Conservation (phyloP, 2,329 filamentous ascomycete genomes). For the Rutstroemia sp. region DNA sequence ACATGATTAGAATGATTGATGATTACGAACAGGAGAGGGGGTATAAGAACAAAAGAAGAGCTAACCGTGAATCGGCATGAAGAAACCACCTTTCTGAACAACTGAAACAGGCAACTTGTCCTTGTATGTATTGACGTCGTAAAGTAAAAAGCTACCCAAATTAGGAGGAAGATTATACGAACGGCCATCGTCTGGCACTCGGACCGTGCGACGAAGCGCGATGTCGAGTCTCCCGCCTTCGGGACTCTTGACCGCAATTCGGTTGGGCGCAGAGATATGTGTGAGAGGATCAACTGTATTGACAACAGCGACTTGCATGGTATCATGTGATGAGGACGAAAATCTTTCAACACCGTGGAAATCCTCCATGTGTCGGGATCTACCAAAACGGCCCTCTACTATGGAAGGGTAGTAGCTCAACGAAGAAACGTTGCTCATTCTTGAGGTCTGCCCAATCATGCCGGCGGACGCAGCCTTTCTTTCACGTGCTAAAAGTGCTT, state of each 20-base stretch:
- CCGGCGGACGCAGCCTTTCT: too few relatives aligned
- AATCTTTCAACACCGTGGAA: too few relatives aligned
- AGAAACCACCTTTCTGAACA: conserved; percentile 35
- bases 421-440: neutral
- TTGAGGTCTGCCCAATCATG: too few relatives aligned
- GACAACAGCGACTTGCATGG: too few relatives aligned
- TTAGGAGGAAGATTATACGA: conserved; percentile 31
- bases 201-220: conserved; percentile 35
- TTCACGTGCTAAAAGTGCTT: too few relatives aligned
- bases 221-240: conserved; percentile 19
- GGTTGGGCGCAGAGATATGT: neutral
- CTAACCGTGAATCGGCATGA: conserved; percentile 38
- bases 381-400: too few relatives aligned
- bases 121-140: conserved; percentile 29
- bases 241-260: neutral
- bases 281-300: neutral
- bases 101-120: conserved; percentile 30
- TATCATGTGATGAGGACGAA: too few relatives aligned
- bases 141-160: conserved; percentile 35
- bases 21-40: neutral
- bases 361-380: too few relatives aligned
- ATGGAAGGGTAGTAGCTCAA: neutral
- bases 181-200: conserved; percentile 35
- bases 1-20: neutral
- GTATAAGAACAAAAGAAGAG: neutral